A percentile compares a stretch with the other conserved stretches of the same genome.
phyloP scores from a whole-genome alignment of 1,284 basidiomycete species.

The Macrocystidia cucumis region DNA sequence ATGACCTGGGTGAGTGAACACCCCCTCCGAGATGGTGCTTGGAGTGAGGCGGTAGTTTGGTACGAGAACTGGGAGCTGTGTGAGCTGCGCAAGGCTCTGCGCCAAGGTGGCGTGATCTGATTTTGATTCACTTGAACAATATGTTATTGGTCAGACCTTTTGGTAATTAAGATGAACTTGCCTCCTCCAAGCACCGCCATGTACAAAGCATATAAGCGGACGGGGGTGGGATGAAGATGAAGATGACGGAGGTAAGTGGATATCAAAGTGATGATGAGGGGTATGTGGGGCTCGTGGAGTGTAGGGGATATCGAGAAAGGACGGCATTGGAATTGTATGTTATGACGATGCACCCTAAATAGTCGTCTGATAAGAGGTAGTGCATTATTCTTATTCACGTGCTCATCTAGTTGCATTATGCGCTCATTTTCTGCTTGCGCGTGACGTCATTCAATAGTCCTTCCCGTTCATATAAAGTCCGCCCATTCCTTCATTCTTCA shows the following conservation, averaged over 20 bases:
- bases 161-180: slow-evolving; percentile 26
- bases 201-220: slow-evolving; percentile 53
- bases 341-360: not conserved
- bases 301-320: slow-evolving; percentile 37
- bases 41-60: slow-evolving; percentile 71
- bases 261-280: slow-evolving; percentile 37
- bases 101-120: slow-evolving; percentile 47
- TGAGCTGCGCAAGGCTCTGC: slow-evolving; percentile 35
- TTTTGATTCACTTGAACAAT: slow-evolving; percentile 62
- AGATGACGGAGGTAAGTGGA: slow-evolving; percentile 27
- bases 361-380: no score
- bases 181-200: slow-evolving; percentile 77
- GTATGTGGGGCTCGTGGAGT: slow-evolving; percentile 15
- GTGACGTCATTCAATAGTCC: no score
- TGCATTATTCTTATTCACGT: no score
- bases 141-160: slow-evolving; percentile 5
- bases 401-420: no score
- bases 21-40: slow-evolving; percentile 20
- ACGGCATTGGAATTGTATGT: slow-evolving; percentile 6
- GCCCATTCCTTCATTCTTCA: not conserved
- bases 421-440: no score
- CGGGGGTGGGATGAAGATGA: slow-evolving; percentile 5
- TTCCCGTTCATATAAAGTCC: not conserved
- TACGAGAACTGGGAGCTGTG: slow-evolving; percentile 52
- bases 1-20: slow-evolving; percentile 62